A percentile compares a stretch with the other conserved stretches of the same genome.
These are phyloP conservation scores for Trypanosoma lewisi DNA, from an alignment of 208 protist genomes.

Conservation along the genomic window DNA sequence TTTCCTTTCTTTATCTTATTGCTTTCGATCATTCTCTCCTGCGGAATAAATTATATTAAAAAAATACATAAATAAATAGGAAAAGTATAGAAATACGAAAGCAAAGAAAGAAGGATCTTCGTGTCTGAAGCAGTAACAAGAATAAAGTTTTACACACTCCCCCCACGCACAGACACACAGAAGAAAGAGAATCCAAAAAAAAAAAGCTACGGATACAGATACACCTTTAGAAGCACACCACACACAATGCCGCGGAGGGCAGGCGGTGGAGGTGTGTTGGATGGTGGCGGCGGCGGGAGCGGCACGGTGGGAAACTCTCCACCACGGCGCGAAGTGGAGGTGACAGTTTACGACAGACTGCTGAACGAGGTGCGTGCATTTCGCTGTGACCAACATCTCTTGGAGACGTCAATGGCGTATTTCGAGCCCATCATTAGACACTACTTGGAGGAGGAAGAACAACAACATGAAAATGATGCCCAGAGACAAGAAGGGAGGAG, in stretches of 20 bases:
- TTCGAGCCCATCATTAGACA: slow-evolving; percentile 55
- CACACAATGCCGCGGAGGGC: not conserved
- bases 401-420: slow-evolving; percentile 60
- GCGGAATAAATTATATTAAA: not conserved
- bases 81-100: not conserved
- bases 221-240: not conserved
- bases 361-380: slow-evolving; percentile 40
- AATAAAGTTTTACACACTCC: not conserved
- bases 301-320: not conserved
- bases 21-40: not conserved
- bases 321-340: slow-evolving; percentile 36
- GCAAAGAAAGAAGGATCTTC: not conserved
- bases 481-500: not conserved
- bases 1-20: not conserved
- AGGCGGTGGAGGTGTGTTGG: not conserved
- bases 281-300: not conserved
- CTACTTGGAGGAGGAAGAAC: slow-evolving; percentile 31
- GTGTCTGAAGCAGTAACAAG: not conserved
- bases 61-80: not conserved
- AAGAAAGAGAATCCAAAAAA: not conserved
- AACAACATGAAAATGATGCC: not conserved
- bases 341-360: slow-evolving; percentile 58
- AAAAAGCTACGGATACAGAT: not conserved
- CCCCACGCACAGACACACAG: no score
- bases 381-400: slow-evolving; percentile 37